Evolutionary conservation across 345 rosid species (phyloP), one percentile per base, ranked within the genome.

Genomic region (Camelina hispida): DNA sequence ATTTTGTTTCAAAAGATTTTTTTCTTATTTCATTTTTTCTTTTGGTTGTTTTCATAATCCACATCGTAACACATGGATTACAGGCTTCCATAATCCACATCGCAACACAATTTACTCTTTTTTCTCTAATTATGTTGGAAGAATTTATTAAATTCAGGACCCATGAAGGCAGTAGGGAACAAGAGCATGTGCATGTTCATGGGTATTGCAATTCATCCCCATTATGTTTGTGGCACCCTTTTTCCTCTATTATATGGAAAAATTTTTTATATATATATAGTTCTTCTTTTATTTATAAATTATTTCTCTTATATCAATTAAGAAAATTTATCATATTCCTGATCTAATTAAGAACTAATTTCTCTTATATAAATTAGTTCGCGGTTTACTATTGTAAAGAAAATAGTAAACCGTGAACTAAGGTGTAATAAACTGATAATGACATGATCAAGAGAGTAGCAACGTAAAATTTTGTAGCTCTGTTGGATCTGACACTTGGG

Each of bases 181-280:
- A 59, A 35, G 16, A 47, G 48, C 75, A 71, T 71, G 75, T 71
- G 75, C 59, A 71, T 71, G 59, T 60, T 71, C 59, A 60, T 60
- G 75, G 38, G 58, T 35, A 10, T 32, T 58, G 35, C 37, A 32
- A 48, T 71, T 35, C 59, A 47, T 60, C n/a, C 16, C 17, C 25
- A 47, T 47, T 38, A 59, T 70, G 20, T 47, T 17, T 30, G 30
- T 58, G 43, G 43, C 4, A 42, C 28, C n/a, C 10, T 15, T 15
- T 44, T 63, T n/a, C n/a, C 14, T 38, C 25, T 10, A 64, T 11
- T 23, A 23, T 13, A 22, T 38, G 22, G 40, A n/a, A n/a, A 13
- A 0, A 5, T 38, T 8, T 12, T 13, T 43, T 43, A 4, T 3
- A 30, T 7, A 34, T 42, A 3, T 42, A 5, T 1, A 43, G 1